A percentile compares a stretch with the other conserved stretches of the same genome.
These are phyloP conservation scores for Apiospora arundinis DNA, from an alignment of 2,329 filamentous ascomycete species.

Conservation along the genomic window DNA sequence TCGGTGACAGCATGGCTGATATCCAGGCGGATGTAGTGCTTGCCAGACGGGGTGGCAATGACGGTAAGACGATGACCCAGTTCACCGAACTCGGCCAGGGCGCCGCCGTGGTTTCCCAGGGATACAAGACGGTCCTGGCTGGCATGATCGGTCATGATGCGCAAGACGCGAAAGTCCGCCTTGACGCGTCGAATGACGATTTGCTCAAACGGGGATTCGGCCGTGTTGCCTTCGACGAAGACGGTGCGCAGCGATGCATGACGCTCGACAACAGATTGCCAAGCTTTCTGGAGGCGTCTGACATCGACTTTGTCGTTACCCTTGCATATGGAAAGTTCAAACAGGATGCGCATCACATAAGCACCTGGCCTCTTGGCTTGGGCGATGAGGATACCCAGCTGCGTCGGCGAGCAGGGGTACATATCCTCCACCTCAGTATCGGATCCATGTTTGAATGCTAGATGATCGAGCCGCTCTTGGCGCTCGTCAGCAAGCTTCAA, in stretches of 20 bases:
- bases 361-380: conserved; percentile 13
- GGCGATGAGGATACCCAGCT: neutral
- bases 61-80: conserved; percentile 19
- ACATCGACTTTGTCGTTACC: neutral
- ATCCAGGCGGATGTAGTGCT: conserved; percentile 37
- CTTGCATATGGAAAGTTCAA: neutral
- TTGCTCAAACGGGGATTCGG: conserved; percentile 22
- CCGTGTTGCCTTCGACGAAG: conserved; percentile 23
- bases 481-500: neutral
- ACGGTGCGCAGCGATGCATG: conserved; percentile 22
- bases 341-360: conserved; percentile 7
- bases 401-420: conserved; percentile 15
- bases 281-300: conserved; percentile 14
- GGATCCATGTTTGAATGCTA: conserved; percentile 18
- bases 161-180: conserved; percentile 7
- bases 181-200: conserved; percentile 23
- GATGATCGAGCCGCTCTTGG: conserved; percentile 10
- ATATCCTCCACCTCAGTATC: conserved; percentile 5
- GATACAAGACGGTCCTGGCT: neutral
- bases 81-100: neutral
- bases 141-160: conserved; percentile 2
- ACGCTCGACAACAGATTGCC: conserved; percentile 23
- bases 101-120: neutral
- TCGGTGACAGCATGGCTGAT: conserved; percentile 45
- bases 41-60: conserved; percentile 19